These are phyloP conservation scores for Coffea eugenioides DNA, from an alignment of 257 asterid species.

Conservation along the genomic window DNA sequence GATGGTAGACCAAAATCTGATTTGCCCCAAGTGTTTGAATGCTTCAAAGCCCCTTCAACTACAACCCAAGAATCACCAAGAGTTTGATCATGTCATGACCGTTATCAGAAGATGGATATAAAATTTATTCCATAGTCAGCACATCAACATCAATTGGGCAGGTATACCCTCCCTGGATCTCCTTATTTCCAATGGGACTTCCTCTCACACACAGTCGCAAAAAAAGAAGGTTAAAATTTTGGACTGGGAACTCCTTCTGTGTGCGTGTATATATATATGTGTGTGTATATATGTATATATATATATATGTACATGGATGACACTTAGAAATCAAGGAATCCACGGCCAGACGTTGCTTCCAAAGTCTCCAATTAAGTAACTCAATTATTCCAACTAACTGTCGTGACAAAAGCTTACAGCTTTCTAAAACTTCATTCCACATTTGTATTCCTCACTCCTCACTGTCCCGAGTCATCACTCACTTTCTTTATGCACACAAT, in stretches of 20 bases:
- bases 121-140: background rate
- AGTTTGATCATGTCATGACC: background rate
- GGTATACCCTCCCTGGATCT: background rate
- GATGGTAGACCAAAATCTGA: background rate
- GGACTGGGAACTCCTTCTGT: background rate
- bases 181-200: background rate
- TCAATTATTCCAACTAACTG: constrained; percentile 17
- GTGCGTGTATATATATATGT: too few species aligned
- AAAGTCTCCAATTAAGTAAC: constrained; percentile 14
- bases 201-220: too few species aligned
- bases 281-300: too few species aligned
- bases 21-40: background rate
- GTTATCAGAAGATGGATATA: background rate
- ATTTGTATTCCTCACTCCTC: background rate
- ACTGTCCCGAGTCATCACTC: background rate
- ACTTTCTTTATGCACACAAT: too few species aligned
- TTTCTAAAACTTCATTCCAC: background rate
- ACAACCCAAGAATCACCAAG: background rate
- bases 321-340: background rate
- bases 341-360: constrained; percentile 16
- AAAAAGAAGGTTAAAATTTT: background rate
- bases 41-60: constrained; percentile 6
- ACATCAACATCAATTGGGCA: background rate
- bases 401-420: constrained; percentile 15
- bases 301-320: background rate